phyloP scores from a whole-genome alignment of 164 flowering plant species.

The Vitis rotundifolia region DNA sequence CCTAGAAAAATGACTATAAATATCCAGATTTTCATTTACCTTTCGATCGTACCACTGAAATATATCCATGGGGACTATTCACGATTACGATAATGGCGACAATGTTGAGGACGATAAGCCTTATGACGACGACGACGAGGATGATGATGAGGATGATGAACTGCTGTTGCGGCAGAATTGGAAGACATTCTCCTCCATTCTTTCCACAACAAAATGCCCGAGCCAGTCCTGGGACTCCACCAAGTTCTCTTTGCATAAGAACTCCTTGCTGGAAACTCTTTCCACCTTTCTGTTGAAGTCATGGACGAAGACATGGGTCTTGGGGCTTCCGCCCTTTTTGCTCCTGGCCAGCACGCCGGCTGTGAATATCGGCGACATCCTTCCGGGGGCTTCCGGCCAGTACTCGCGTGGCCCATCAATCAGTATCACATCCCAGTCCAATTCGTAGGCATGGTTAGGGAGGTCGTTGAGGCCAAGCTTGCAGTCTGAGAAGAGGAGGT shows the following conservation, averaged over 20 bases:
- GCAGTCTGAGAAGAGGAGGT: conserved; percentile 86
- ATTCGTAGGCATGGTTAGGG: conserved; percentile 86
- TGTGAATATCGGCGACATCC: conserved; percentile 86
- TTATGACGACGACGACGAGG: conserved; percentile 21
- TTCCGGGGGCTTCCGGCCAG: conserved; percentile 71
- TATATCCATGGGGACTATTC: background rate
- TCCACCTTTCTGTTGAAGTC: conserved; percentile 70
- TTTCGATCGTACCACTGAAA: background rate
- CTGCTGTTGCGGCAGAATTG: conserved; percentile 50
- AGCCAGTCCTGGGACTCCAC: conserved; percentile 55
- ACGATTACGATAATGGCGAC: too few relatives aligned
- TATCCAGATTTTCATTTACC: conserved; percentile 5
- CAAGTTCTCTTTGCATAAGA: conserved; percentile 76
- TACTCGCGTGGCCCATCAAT: conserved; percentile 92
- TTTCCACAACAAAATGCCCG: conserved; percentile 73
- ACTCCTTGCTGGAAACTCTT: conserved; percentile 62
- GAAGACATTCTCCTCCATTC: conserved; percentile 40
- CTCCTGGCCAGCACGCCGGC: conserved; percentile 89
- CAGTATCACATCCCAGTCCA: conserved; percentile 84
- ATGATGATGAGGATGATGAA: conserved; percentile 20
- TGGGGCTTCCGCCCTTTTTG: conserved; percentile 52
- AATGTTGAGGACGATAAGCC: background rate
- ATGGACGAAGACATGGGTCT: conserved; percentile 85
- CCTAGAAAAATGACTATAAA: conserved; percentile 8
- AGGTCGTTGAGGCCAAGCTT: conserved; percentile 77